Percentiles rank a stretch among this genome's conserved stretches.
These are phyloP conservation scores for Corchorus olitorius DNA, from an alignment of 345 rosid species.

Conservation along the genomic window DNA sequence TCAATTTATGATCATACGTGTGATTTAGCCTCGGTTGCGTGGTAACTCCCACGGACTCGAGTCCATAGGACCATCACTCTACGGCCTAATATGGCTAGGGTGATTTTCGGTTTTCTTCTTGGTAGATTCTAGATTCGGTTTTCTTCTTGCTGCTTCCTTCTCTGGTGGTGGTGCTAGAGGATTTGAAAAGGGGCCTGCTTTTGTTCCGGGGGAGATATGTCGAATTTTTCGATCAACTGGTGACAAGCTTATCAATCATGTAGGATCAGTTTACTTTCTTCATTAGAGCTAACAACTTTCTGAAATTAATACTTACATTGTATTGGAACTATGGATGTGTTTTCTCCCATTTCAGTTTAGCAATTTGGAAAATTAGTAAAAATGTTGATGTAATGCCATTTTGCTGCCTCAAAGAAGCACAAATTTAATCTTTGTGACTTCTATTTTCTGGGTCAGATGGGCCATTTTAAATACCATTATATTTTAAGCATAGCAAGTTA, in stretches of 20 bases:
- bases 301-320: neutral
- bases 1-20: no score
- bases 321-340: neutral
- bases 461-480: no score
- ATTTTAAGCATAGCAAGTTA: neutral
- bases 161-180: slow-evolving; percentile 70
- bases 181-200: slow-evolving; percentile 73
- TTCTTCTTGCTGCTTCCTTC: slow-evolving; percentile 80
- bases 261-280: slow-evolving; percentile 37
- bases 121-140: no score
- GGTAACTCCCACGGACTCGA: no score
- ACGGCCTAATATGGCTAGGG: no score
- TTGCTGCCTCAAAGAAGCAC: slow-evolving; percentile 2
- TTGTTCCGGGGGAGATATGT: slow-evolving; percentile 90
- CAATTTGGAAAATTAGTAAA: neutral
- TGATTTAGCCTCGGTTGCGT: no score
- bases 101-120: no score
- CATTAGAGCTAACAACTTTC: slow-evolving; percentile 6
- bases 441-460: neutral
- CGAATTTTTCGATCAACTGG: slow-evolving; percentile 74
- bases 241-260: slow-evolving; percentile 87
- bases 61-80: no score
- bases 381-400: neutral
- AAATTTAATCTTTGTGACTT: neutral
- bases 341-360: neutral